These are phyloP conservation scores for Fusarium kyushuense DNA, from an alignment of 2,329 filamentous ascomycete genomes.

Conservation along the genomic window DNA sequence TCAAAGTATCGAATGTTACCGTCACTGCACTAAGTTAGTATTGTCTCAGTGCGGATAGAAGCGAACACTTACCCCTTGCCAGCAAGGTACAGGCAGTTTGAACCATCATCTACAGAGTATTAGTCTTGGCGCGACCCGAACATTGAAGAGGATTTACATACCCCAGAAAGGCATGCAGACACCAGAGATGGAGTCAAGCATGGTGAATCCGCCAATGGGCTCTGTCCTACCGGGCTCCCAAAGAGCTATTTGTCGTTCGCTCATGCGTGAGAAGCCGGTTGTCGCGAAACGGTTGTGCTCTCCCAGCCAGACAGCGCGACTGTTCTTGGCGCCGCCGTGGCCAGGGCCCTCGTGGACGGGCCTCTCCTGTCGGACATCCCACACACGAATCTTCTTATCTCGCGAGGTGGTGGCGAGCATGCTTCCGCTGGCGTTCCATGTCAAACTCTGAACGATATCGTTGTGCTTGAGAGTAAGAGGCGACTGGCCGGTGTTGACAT, in stretches of 20 bases:
- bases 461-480: constrained; percentile 83
- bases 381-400: constrained; percentile 97
- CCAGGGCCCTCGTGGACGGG: constrained; percentile 86
- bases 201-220: constrained; percentile 89
- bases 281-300: constrained; percentile 96
- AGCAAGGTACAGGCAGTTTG: constrained; percentile 93
- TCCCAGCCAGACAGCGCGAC: constrained; percentile 95
- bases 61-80: constrained; percentile 85
- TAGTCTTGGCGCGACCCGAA: constrained; percentile 29
- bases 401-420: constrained; percentile 92
- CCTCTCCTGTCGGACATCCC: constrained; percentile 95
- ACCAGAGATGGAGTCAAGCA: constrained; percentile 94
- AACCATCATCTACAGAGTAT: constrained; percentile 78
- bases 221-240: constrained; percentile 92
- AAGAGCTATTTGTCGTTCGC: constrained; percentile 92
- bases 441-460: constrained; percentile 94
- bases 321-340: constrained; percentile 96
- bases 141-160: constrained; percentile 51
- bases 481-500: constrained; percentile 81
- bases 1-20: constrained; percentile 99
- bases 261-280: constrained; percentile 98
- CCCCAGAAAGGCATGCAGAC: constrained; percentile 99
- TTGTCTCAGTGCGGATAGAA: not conserved
- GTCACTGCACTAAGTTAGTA: constrained; percentile 69
- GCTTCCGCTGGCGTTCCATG: constrained; percentile 91